Conservation (phyloP, 78 protist species). For the Neovahlkampfia damariscottae region DNA sequence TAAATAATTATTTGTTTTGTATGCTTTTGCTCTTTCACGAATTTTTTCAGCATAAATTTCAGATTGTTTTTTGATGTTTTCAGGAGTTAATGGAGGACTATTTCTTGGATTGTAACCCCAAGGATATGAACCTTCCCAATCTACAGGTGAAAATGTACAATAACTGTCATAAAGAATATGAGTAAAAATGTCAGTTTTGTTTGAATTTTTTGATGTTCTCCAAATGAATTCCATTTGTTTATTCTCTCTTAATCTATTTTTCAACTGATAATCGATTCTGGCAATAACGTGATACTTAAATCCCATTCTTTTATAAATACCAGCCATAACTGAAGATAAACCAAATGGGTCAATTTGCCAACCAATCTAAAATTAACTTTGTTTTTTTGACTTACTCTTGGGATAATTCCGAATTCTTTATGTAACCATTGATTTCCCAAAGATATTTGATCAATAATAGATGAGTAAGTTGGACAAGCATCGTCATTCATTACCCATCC, state of each 20-base stretch:
- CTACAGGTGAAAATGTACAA: background rate
- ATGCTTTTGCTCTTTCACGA: background rate
- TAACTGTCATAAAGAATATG: background rate
- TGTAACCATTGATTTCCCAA: constrained; percentile 49
- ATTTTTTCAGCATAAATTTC: constrained; percentile 1
- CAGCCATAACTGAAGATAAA: background rate
- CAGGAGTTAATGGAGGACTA: background rate
- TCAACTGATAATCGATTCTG: background rate
- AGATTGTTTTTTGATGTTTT: background rate
- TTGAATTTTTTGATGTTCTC: background rate
- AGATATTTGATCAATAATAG: constrained; percentile 53
- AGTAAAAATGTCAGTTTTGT: background rate
- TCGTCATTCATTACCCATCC: constrained; percentile 79
- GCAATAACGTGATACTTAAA: background rate
- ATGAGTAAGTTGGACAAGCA: constrained; percentile 29
- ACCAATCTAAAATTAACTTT: background rate
- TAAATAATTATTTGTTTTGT: constrained; percentile 9
- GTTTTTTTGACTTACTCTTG: no score
- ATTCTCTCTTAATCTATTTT: background rate
- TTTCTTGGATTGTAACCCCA: no score
- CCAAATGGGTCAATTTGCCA: constrained; percentile 87
- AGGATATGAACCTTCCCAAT: background rate
- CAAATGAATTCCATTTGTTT: background rate
- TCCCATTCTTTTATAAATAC: background rate
- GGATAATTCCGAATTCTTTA: constrained; percentile 33